Base-by-base conservation (phyloP, 2,329 filamentous ascomycete species). In the Colletotrichum costaricense region DNA sequence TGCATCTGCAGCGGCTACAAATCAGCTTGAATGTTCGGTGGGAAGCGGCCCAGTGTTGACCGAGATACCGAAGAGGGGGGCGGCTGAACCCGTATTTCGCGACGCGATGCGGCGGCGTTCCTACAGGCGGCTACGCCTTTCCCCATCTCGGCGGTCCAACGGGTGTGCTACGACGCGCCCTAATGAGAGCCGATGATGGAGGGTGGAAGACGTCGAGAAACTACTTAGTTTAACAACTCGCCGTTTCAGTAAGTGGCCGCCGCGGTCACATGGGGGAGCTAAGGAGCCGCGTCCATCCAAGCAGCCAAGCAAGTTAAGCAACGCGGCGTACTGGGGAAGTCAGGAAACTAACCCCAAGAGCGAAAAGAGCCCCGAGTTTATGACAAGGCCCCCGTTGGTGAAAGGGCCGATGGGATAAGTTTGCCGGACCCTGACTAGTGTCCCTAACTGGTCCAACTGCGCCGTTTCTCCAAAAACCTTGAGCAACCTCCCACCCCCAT, bases 401-500 rank as follows among this genome's bases (percentile, higher is more conserved):
- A 54, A 54, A 4, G 28, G 30, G 6, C 22, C 22, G 35, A 49
- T 24, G 28, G 24, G 52, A 11, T 49, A 22, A 26, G n/a, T 30
- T 28, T 56, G 56, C 42, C 55, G n/a, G 26, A 22, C 28, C 55
- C 16, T 24, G 42, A 67, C 26, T 35, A 55, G 30, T 28, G 46
- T 16, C 16, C 38, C 38, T 42, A 42, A 42, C 38, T 42, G 38
- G 38, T 55, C 30, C n/a, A 33, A 63, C 9, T 42, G 42, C 57
- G 66, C 30, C 30, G 57, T 35, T 58, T 52, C n/a, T 49, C 42
- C 42, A n/a, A 8, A 35, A 30, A 58, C 59, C 55, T 55, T n/a
- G 55, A 30, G 46, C 26, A 42, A 49, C 28, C 24, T 63, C 57
- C 64, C 59, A 22, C 42, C 19, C 60, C 46, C 42, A 73, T 73